Conservation (phyloP, 2,329 filamentous ascomycete species). For the Alternaria infectoria region DNA sequence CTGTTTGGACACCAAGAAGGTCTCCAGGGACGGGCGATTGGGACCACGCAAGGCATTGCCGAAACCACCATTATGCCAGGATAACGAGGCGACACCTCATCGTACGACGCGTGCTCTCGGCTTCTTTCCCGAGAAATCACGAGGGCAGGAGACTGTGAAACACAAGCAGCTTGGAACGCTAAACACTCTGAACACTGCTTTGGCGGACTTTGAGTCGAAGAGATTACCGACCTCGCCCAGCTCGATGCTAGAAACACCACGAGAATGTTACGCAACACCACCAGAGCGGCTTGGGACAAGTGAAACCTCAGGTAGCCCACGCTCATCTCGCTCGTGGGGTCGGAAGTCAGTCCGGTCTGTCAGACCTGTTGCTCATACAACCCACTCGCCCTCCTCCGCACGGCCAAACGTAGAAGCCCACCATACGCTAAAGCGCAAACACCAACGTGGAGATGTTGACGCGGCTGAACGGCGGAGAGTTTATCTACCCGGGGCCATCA, state of each 20-base stretch:
- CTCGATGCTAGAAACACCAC: conserved; percentile 39
- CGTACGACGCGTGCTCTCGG: background rate
- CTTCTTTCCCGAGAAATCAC: conserved; percentile 25
- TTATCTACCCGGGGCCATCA: conserved; percentile 53
- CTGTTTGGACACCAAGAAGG: conserved; percentile 1
- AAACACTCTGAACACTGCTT: conserved; percentile 33
- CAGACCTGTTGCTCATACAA: conserved; percentile 12
- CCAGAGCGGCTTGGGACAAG: conserved; percentile 4
- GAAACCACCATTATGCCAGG: background rate
- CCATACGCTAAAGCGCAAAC: background rate
- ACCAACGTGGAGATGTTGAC: conserved; percentile 1
- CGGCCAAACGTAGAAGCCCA: conserved; percentile 20
- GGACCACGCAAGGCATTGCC: conserved; percentile 2
- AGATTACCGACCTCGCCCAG: conserved; percentile 29
- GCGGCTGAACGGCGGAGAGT: conserved; percentile 17
- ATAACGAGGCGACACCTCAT: conserved; percentile 1
- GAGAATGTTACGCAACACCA: conserved; percentile 33
- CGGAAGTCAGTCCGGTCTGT: conserved; percentile 16
- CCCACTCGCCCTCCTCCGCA: conserved; percentile 6
- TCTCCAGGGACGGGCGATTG: conserved; percentile 3
- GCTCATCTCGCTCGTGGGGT: conserved; percentile 5
- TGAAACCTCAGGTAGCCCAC: conserved; percentile 15
- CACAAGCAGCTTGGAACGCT: conserved; percentile 28
- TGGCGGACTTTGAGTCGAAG: conserved; percentile 23
- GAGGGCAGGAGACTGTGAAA: conserved; percentile 31